A percentile compares a stretch with the other conserved stretches of the same genome.
phyloP scores from a whole-genome alignment of 306 rosid species.

The Herpetospermum pedunculosum region DNA sequence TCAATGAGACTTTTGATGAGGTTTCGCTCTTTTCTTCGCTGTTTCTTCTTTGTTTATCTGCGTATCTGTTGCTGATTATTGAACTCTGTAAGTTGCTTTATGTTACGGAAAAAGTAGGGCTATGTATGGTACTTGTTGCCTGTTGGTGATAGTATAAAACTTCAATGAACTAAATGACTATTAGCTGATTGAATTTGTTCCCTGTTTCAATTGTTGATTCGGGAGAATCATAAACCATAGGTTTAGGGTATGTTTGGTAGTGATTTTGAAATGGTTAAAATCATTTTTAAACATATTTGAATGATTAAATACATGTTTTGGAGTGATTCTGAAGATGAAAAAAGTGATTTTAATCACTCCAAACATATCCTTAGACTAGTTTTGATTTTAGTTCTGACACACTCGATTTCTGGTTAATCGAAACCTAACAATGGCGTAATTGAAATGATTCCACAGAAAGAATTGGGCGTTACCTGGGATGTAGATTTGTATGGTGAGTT shows the following conservation, averaged over 20 bases:
- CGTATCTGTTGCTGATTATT: neutral
- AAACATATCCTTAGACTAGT: too few relatives aligned
- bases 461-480: conserved; percentile 84
- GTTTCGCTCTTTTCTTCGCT: conserved; percentile 10
- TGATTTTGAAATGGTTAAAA: too few relatives aligned
- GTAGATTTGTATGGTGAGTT: conserved; percentile 90
- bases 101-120: neutral
- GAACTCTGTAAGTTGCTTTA: too few relatives aligned
- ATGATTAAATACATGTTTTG: too few relatives aligned
- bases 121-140: neutral
- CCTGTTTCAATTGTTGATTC: neutral
- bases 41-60: neutral
- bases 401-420: neutral
- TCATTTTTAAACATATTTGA: too few relatives aligned
- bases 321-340: too few relatives aligned
- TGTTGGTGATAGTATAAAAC: neutral
- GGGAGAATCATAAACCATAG: neutral
- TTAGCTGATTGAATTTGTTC: neutral
- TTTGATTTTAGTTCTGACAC: neutral
- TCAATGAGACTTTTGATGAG: conserved; percentile 86
- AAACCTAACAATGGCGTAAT: neutral
- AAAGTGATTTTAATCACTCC: too few relatives aligned
- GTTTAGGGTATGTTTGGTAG: too few relatives aligned
- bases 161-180: neutral
- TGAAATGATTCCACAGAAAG: conserved; percentile 39